Base-by-base conservation (phyloP, 2,329 filamentous ascomycete species). In the Aspergillus alliaceus region DNA sequence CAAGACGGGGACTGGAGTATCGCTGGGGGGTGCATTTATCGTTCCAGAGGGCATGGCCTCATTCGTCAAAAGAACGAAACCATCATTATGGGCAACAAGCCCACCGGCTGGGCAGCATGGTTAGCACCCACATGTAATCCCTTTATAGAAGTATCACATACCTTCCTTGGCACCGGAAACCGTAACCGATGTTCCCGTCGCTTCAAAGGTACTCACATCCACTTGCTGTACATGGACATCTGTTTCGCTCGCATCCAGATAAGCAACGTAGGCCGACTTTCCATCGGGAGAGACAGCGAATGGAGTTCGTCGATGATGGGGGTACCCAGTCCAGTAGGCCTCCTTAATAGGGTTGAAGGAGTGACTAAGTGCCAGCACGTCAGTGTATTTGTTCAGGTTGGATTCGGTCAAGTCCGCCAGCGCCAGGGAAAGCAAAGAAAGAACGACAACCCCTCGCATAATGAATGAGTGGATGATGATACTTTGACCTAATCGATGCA, bases 201-300 rank as follows among this genome's bases (percentile, higher is more conserved):
- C 79, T 15, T 76, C 74, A 62, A 87, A 86, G 7, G 82, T 83
- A 3, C 72, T 68, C 2, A 83, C 79, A 62, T 85, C 75, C 20
- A 87, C 74, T 42, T 82, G 76, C 68, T 86, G 84, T 18, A 87
- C 72, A 64, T 86, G 82, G 11, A 87, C 82, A 52, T 78, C 81
- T 3, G 77, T 82, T 47, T 80, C 81, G 46, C 78, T 83, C 25
- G 76, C 72, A 64, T 86, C 84, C 15, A 87, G 80, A 64, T 86
- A 87, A 9, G 85, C 85, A 9, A 87, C 67, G 67, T 84, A 86
- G 12, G 82, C 84, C 4, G 79, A 80, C 57, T 81, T 81, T 58
- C 84, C 84, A 67, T 86, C 79, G 2, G 84, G 84, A 1, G 84
- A 86, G 31, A 85, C 76, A n/a, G 84, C 79, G 59, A 87, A 87